Conservation (phyloP, 768 basidiomycete species). For the Russula earlei region DNA sequence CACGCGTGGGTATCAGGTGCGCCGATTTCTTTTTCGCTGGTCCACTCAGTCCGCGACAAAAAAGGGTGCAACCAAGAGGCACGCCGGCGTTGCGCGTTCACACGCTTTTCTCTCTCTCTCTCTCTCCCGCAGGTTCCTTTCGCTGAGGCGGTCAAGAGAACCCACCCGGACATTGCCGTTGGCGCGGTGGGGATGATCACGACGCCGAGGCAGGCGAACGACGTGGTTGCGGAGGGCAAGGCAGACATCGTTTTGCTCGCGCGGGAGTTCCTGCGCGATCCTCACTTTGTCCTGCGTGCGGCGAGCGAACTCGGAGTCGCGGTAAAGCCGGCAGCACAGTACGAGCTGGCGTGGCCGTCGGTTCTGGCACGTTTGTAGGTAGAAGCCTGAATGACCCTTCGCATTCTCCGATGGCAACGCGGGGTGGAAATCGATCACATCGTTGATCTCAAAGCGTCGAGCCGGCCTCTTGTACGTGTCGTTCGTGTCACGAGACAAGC, state of each 20-base stretch:
- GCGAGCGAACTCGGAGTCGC: slow-evolving; percentile 54
- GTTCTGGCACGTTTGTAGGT: slow-evolving; percentile 27
- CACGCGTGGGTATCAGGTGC: slow-evolving; percentile 53
- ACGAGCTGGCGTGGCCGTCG: slow-evolving; percentile 47
- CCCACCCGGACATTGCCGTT: slow-evolving; percentile 43
- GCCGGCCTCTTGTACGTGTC: too few species aligned
- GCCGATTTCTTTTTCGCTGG: not conserved
- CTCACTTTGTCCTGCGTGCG: slow-evolving; percentile 54
- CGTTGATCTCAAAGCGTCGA: too few species aligned
- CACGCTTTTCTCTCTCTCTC: not conserved
- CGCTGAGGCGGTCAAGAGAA: slow-evolving; percentile 54
- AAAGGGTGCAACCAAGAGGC: too few species aligned
- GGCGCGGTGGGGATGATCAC: slow-evolving; percentile 70
- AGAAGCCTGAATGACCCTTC: not conserved
- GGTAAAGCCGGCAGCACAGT: slow-evolving; percentile 65
- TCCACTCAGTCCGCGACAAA: too few species aligned
- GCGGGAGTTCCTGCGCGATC: slow-evolving; percentile 55
- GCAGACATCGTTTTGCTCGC: slow-evolving; percentile 63
- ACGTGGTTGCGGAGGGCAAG: slow-evolving; percentile 53
- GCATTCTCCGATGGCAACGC: too few species aligned
- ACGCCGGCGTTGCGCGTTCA: too few species aligned
- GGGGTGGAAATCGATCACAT: too few species aligned
- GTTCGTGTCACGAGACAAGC: too few species aligned
- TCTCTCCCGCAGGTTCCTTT: slow-evolving; percentile 54
- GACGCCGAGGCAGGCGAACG: slow-evolving; percentile 46